Conservation (phyloP, 2,329 filamentous ascomycete species). For the Thielaviopsis musarum region DNA sequence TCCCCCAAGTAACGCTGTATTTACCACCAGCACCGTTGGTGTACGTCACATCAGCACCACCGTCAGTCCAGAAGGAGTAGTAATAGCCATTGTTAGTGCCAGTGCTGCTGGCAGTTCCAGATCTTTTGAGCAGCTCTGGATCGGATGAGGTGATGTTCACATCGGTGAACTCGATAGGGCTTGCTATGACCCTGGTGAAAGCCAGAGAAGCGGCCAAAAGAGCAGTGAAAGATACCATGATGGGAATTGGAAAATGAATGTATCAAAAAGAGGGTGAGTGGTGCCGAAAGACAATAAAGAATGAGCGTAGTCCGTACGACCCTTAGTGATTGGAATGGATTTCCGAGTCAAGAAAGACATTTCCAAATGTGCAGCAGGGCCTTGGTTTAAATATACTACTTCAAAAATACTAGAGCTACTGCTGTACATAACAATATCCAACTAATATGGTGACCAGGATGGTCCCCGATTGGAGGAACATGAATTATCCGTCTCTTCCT, state of each 20-base stretch:
- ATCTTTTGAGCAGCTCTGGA: neutral
- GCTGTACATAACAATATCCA: too few relatives aligned
- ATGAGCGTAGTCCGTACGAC: too few relatives aligned
- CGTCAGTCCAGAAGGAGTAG: conserved; percentile 33
- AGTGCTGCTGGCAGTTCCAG: conserved; percentile 21
- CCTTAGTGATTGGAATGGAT: too few relatives aligned
- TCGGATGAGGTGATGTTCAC: neutral
- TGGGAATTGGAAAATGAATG: neutral
- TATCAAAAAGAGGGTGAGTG: too few relatives aligned
- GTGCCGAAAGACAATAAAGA: too few relatives aligned
- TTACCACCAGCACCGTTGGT: conserved; percentile 26
- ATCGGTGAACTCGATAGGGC: conserved; percentile 3
- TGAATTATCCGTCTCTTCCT: too few relatives aligned
- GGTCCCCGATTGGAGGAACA: too few relatives aligned
- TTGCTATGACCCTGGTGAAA: neutral
- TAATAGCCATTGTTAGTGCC: conserved; percentile 27
- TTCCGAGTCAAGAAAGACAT: too few relatives aligned
- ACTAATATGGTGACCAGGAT: too few relatives aligned
- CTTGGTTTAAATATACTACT: too few relatives aligned
- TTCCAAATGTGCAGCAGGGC: too few relatives aligned
- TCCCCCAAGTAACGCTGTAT: conserved; percentile 29
- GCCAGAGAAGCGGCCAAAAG: neutral
- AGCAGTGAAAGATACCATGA: neutral
- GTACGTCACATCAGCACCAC: conserved; percentile 26
- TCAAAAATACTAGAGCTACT: too few relatives aligned